A percentile compares a stretch with the other conserved stretches of the same genome.
phyloP scores from a whole-genome alignment of 192 early-diverging fungal species.

The Spizellomyces sp. region DNA sequence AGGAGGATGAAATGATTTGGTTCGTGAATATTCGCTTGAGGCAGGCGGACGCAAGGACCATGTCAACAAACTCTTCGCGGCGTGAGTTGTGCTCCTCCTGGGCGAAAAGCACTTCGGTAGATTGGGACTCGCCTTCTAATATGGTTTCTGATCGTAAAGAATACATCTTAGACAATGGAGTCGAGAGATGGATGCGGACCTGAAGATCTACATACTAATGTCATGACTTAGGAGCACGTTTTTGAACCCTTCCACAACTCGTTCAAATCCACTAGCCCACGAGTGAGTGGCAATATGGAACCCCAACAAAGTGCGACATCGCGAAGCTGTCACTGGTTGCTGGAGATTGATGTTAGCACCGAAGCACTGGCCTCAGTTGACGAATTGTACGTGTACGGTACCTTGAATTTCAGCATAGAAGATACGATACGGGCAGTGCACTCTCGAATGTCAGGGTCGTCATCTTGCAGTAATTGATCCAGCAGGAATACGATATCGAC shows the following conservation, averaged over 20 bases:
- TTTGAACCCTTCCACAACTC: too few relatives aligned
- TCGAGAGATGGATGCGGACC: too few relatives aligned
- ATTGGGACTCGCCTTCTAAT: too few relatives aligned
- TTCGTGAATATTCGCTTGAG: not conserved
- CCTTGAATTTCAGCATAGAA: conserved; percentile 52
- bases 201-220: too few relatives aligned
- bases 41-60: conserved; percentile 5
- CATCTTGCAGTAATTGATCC: conserved; percentile 67
- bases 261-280: conserved; percentile 30
- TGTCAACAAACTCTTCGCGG: conserved; percentile 70
- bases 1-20: too few relatives aligned
- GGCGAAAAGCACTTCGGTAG: conserved; percentile 70
- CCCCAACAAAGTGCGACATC: conserved; percentile 56
- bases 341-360: conserved; percentile 14
- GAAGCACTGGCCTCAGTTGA: conserved; percentile 12
- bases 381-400: conserved; percentile 14
- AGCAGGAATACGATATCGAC: conserved; percentile 57
- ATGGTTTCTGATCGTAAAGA: too few relatives aligned
- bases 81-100: conserved; percentile 78
- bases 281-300: conserved; percentile 39
- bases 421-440: conserved; percentile 59
- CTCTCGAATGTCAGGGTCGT: conserved; percentile 77
- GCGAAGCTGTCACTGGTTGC: conserved; percentile 53
- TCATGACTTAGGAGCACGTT: too few relatives aligned
- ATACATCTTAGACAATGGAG: too few relatives aligned